Evolutionary conservation across 192 early-diverging fungal genomes (phyloP).

Genomic region (Umbelopsis sp.): DNA sequence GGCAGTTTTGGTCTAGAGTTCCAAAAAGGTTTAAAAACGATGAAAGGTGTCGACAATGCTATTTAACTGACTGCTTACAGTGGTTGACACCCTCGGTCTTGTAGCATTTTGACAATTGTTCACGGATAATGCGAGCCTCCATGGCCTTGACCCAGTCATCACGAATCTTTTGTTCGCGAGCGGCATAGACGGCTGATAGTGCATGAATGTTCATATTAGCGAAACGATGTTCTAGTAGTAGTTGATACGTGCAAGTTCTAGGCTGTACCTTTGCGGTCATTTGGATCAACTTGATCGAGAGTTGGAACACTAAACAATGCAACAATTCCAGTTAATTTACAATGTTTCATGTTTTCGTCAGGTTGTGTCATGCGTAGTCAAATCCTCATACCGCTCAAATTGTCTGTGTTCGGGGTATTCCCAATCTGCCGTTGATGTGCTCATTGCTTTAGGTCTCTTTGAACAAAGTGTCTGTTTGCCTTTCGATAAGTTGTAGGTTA

Average conservation of each 20-base stretch:
- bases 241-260: not conserved
- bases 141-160: conserved; percentile 92
- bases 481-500: not conserved
- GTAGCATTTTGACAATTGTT: conserved; percentile 92
- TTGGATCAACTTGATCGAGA: conserved; percentile 39
- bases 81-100: conserved; percentile 92
- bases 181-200: conserved; percentile 58
- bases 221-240: not conserved
- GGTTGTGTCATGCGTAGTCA: not conserved
- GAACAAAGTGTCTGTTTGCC: conserved; percentile 7
- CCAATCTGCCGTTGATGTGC: conserved; percentile 34
- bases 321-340: not conserved
- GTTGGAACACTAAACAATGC: conserved; percentile 34
- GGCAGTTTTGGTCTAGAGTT: conserved; percentile 78
- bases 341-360: not conserved
- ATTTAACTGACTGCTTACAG: conserved; percentile 33
- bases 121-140: conserved; percentile 82
- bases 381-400: conserved; percentile 38
- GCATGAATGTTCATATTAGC: not conserved
- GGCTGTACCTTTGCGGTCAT: conserved; percentile 44
- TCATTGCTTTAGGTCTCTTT: conserved; percentile 9
- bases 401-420: conserved; percentile 45
- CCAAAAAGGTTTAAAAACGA: not conserved
- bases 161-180: conserved; percentile 78
- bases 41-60: not conserved